Conservation (phyloP, 75 land plant genomes). For the Selaginella moellendorffii region DNA sequence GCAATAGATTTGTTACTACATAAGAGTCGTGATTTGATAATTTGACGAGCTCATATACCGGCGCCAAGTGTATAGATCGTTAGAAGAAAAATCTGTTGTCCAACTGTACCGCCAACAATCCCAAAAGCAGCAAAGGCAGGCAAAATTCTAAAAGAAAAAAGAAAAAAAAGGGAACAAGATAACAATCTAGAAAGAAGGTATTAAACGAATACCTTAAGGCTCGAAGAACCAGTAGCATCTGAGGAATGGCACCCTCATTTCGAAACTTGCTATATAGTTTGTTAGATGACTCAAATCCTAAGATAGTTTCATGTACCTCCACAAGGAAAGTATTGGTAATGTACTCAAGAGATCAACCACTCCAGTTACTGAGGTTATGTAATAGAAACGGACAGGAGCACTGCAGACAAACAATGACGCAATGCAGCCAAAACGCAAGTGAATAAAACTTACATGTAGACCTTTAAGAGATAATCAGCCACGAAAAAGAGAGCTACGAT, state of each 20-base stretch:
- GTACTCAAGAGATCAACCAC: slow-evolving; percentile 32
- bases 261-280: slow-evolving; percentile 11
- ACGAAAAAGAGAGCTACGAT: slow-evolving; percentile 26
- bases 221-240: slow-evolving; percentile 27
- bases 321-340: slow-evolving; percentile 18
- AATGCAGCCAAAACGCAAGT: not conserved
- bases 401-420: slow-evolving; percentile 18
- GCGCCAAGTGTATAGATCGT: slow-evolving; percentile 28
- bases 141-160: slow-evolving; percentile 14
- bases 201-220: slow-evolving; percentile 19
- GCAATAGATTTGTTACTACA: slow-evolving; percentile 3
- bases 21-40: not conserved
- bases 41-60: slow-evolving; percentile 12
- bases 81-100: slow-evolving; percentile 26
- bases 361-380: slow-evolving; percentile 25
- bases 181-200: not conserved
- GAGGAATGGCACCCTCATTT: slow-evolving; percentile 19
- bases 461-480: slow-evolving; percentile 27
- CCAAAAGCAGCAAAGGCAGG: slow-evolving; percentile 20
- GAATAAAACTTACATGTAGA: slow-evolving; percentile 41
- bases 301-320: slow-evolving; percentile 20
- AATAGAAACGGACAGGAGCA: slow-evolving; percentile 35
- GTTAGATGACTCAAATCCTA: not conserved
- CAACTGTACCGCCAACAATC: slow-evolving; percentile 29
- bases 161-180: too few species aligned